Conservation (phyloP, 2,329 filamentous ascomycete species). For the Dothiorella sarmentorum region DNA sequence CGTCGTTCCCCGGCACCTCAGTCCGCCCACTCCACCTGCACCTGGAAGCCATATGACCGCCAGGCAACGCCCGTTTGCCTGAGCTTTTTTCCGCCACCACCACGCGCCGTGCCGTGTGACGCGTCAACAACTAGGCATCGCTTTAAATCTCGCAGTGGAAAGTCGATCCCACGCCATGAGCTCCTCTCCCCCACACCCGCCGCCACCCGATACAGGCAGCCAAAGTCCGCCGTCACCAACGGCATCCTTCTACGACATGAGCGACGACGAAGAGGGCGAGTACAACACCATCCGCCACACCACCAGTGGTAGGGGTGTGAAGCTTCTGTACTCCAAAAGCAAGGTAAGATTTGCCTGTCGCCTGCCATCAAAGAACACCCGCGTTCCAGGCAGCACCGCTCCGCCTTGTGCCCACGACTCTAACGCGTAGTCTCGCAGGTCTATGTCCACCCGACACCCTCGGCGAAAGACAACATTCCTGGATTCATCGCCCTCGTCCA, state of each 20-base stretch:
- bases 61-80: neutral
- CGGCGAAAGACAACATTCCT: slow-evolving; percentile 90
- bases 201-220: slow-evolving; percentile 2
- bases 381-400: neutral
- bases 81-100: slow-evolving; percentile 6
- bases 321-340: slow-evolving; percentile 93
- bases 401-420: slow-evolving; percentile 12
- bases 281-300: slow-evolving; percentile 91
- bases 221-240: slow-evolving; percentile 64
- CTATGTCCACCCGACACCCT: slow-evolving; percentile 91
- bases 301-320: slow-evolving; percentile 76
- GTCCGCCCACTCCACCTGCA: neutral
- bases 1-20: neutral
- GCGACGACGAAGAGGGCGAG: slow-evolving; percentile 91
- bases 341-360: slow-evolving; percentile 58
- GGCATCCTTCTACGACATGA: slow-evolving; percentile 90
- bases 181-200: neutral
- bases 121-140: slow-evolving; percentile 5
- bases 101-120: slow-evolving; percentile 10
- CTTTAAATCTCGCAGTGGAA: neutral
- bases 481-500: slow-evolving; percentile 92
- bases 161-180: neutral
- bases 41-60: slow-evolving; percentile 6
- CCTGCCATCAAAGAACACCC: slow-evolving; percentile 23
- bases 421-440: slow-evolving; percentile 55